A percentile compares a stretch with the other conserved stretches of the same genome.
phyloP scores from a whole-genome alignment of 371 early-diverging fungal species.

The Entomophthora muscae region DNA sequence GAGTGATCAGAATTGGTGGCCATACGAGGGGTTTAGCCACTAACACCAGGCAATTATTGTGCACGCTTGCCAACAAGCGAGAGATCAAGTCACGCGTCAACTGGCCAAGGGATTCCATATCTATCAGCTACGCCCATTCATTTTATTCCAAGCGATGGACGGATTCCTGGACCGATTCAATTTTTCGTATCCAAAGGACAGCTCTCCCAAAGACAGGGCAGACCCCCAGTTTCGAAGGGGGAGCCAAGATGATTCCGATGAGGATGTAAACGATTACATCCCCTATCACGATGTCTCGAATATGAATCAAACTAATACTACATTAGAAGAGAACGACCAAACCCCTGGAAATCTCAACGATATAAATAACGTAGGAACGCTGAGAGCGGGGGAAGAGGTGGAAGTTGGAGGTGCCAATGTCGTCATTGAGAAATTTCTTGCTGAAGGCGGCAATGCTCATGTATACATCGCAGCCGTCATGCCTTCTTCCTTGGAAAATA shows the following conservation, averaged over 20 bases:
- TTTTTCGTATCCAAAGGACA: neutral
- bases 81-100: no score
- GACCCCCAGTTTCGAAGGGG: neutral
- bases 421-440: neutral
- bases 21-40: no score
- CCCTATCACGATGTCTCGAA: no score
- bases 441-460: conserved; percentile 6
- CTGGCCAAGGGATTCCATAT: no score
- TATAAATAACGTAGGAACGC: neutral
- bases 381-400: neutral
- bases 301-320: neutral
- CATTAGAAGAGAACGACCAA: neutral
- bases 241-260: neutral
- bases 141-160: no score
- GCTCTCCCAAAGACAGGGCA: neutral
- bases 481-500: neutral
- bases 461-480: neutral
- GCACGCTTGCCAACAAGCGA: no score
- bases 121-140: no score
- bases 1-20: no score
- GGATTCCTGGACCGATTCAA: neutral
- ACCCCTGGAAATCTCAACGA: neutral
- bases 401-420: neutral
- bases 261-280: neutral
- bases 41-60: no score